Evolutionary conservation across 2,329 filamentous ascomycete species (phyloP).

Genomic region (Diaporthe ampelina): DNA sequence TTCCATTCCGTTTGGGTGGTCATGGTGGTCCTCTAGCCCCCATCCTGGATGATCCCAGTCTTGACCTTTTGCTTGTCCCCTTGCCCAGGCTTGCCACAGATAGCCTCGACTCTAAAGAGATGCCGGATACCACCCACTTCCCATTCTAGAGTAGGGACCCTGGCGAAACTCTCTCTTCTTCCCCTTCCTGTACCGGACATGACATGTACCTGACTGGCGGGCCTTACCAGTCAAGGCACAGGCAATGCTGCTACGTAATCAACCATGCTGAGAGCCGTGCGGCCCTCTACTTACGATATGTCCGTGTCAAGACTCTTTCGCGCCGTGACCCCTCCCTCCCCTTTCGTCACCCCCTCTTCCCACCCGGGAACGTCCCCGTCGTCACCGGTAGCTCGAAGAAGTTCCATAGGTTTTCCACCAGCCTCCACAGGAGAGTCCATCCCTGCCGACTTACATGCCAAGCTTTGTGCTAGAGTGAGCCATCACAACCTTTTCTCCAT

Average conservation of each 20-base stretch:
- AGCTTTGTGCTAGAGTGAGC: slow-evolving; percentile 41
- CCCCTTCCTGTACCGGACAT: slow-evolving; percentile 3
- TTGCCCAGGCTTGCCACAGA: slow-evolving; percentile 6
- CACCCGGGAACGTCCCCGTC: slow-evolving; percentile 16
- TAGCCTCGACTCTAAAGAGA: slow-evolving; percentile 30
- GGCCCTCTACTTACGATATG: background rate
- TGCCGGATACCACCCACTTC: slow-evolving; percentile 32
- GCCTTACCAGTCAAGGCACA: slow-evolving; percentile 13
- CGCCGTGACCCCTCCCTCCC: background rate
- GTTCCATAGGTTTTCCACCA: slow-evolving; percentile 36
- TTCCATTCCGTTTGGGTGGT: slow-evolving; percentile 18
- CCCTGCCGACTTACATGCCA: slow-evolving; percentile 38
- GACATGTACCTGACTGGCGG: slow-evolving; percentile 8
- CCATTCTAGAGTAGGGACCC: slow-evolving; percentile 20
- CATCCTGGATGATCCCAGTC: slow-evolving; percentile 28
- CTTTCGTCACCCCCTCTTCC: slow-evolving; percentile 25
- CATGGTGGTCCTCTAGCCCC: background rate
- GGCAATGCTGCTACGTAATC: slow-evolving; percentile 23
- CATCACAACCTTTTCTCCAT: slow-evolving; percentile 39
- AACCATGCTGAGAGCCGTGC: slow-evolving; percentile 17
- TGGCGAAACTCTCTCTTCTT: slow-evolving; percentile 5
- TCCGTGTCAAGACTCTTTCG: slow-evolving; percentile 13
- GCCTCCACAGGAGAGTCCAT: slow-evolving; percentile 29
- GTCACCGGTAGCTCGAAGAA: slow-evolving; percentile 22
- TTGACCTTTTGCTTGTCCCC: background rate